Base-by-base conservation (phyloP, 2,329 filamentous ascomycete species). In the Ophiocordyceps camponoti-leonardi region DNA sequence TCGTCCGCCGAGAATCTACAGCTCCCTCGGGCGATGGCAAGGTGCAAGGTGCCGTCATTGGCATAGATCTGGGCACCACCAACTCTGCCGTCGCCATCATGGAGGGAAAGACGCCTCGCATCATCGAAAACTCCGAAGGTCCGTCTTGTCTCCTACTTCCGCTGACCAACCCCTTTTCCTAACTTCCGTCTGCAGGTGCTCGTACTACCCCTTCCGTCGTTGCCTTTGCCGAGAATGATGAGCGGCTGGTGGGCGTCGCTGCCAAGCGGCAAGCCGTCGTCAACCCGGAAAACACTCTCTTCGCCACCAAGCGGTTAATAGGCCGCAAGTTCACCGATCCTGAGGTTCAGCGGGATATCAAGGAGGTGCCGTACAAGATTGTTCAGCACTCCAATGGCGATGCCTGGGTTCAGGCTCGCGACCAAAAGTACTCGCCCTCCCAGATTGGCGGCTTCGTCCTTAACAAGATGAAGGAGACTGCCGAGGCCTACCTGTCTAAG, bases 391-490 rank as follows among this genome's bases (percentile, higher is more conserved):
- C 71, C 71, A 95, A 95, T 65, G 90, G 90, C 56, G 90, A 95
- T 62, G 90, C 90, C 51, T 95, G 90, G 90, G 83, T 96, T 52
- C 79, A 88, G 67, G 85, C 88, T 56, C 86, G 87, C 56, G 87
- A 81, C 61, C 80, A 95, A 69, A 94, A 88, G 67, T 95, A 95
- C 75, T 95, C 88, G 53, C 90, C 90, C 47, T 94, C 88, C n/a
- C 90, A 96, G 68, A 86, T 96, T 53, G 90, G 90, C 77, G 90
- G 88, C 61, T 95, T 95, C 67, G 76, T 95, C 54, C 78, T 96
- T 58, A 82, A 87, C 67, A 95, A 96, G 79, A 95, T 95, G 90
- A 95, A 94, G 80, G 90, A 95, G 76, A 96, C 90, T 45, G 90
- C 90, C 53, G 88, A 95, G 73, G 74, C 83, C 50, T 94, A 93